These are phyloP conservation scores for Sclerotinia trifoliorum DNA, from an alignment of 2,329 filamentous ascomycete species.

Conservation along the genomic window DNA sequence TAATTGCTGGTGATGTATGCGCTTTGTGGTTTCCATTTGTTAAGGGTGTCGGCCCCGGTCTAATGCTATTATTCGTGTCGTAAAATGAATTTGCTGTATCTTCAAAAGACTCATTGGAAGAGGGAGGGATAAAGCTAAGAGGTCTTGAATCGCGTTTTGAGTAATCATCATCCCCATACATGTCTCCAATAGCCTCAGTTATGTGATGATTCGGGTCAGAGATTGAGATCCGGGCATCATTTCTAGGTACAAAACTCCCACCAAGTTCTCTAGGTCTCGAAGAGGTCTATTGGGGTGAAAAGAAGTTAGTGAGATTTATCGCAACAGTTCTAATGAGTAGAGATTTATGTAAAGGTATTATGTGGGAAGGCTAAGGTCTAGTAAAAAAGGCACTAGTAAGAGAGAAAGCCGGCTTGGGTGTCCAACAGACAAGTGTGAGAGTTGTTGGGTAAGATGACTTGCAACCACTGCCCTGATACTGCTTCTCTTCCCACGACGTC, in stretches of 20 bases:
- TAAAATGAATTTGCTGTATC: constrained; percentile 32
- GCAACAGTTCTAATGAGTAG: not conserved
- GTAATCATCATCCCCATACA: constrained; percentile 63
- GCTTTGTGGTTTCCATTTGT: constrained; percentile 37
- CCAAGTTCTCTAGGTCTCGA: constrained; percentile 41
- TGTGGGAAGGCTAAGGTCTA: not conserved
- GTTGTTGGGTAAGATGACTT: constrained; percentile 4
- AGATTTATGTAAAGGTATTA: not conserved
- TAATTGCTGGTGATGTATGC: constrained; percentile 37
- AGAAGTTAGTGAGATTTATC: constrained; percentile 31
- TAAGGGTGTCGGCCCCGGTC: constrained; percentile 32
- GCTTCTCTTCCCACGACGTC: constrained; percentile 3
- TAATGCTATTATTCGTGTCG: constrained; percentile 28
- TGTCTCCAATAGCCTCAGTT: constrained; percentile 71
- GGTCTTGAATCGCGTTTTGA: constrained; percentile 54
- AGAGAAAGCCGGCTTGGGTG: not conserved
- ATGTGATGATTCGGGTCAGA: constrained; percentile 73
- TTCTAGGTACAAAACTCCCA: constrained; percentile 39
- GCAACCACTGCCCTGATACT: not conserved
- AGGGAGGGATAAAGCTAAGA: constrained; percentile 54
- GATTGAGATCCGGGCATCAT: constrained; percentile 44
- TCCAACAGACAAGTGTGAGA: not conserved
- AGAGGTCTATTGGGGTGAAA: constrained; percentile 37
- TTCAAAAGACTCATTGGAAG: constrained; percentile 45
- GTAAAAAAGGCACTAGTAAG: not conserved